Evolutionary conservation across 306 rosid species (phyloP).

Genomic region (Arachis stenosperma): DNA sequence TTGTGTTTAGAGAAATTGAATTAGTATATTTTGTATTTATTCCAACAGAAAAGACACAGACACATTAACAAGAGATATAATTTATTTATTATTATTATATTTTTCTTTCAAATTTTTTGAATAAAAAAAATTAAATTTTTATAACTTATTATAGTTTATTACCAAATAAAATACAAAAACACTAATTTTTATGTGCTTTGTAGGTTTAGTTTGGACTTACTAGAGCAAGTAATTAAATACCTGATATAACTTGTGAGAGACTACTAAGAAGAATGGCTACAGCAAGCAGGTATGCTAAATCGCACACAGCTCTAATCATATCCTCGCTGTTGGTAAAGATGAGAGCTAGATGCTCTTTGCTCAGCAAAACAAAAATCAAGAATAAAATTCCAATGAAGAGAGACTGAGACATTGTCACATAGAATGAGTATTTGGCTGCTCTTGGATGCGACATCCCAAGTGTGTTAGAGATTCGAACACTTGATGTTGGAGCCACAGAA

Average conservation of each 20-base stretch:
- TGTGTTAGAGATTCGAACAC: conserved; percentile 63
- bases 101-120: no score
- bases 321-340: conserved; percentile 42
- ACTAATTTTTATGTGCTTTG: no score
- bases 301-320: conserved; percentile 24
- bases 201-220: no score
- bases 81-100: no score
- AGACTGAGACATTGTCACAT: conserved; percentile 49
- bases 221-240: background rate
- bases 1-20: no score
- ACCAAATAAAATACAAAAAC: no score
- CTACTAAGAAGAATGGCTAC: conserved; percentile 30
- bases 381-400: conserved; percentile 46
- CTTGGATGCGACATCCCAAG: conserved; percentile 63
- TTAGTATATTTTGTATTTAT: no score
- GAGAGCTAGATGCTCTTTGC: conserved; percentile 20
- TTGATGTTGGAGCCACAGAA: background rate
- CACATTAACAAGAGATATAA: no score
- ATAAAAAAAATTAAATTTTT: no score
- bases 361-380: conserved; percentile 36
- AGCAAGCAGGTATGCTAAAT: conserved; percentile 46
- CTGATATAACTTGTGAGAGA: conserved; percentile 47
- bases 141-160: no score
- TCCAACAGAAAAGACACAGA: no score
- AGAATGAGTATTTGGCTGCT: conserved; percentile 53